A percentile compares a stretch with the other conserved stretches of the same genome.
phyloP scores from a whole-genome alignment of 192 early-diverging fungal species.

The Paraglomus occultum region DNA sequence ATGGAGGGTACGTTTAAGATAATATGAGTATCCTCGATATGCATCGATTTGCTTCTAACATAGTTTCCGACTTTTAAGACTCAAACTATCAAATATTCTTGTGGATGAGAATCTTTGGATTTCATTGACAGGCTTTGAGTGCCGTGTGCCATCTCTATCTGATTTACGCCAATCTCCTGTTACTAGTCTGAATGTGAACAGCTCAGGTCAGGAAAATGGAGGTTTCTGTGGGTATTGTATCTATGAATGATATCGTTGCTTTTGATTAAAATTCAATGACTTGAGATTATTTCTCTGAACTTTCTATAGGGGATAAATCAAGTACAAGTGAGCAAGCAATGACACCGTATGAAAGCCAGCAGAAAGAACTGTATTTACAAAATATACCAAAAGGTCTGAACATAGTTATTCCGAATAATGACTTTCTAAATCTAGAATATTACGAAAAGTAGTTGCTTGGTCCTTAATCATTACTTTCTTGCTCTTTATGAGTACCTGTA shows the following conservation, averaged over 20 bases:
- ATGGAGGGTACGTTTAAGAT: slow-evolving; percentile 42
- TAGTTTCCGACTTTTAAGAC: slow-evolving; percentile 8
- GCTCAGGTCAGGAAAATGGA: no score
- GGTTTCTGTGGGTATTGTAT: no score
- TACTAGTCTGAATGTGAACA: no score
- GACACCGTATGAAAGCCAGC: background rate
- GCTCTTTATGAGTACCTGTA: background rate
- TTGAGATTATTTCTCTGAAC: no score
- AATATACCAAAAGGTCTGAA: slow-evolving; percentile 31
- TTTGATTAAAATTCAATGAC: no score
- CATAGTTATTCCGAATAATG: no score
- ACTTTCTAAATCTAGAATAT: no score
- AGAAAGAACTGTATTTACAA: background rate
- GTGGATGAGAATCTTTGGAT: slow-evolving; percentile 64
- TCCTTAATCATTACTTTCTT: no score
- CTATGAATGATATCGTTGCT: no score
- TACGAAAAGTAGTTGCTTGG: no score
- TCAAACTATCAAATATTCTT: slow-evolving; percentile 52
- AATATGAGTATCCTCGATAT: slow-evolving; percentile 4
- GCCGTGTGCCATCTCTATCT: slow-evolving; percentile 32
- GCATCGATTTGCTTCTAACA: background rate
- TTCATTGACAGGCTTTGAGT: slow-evolving; percentile 51
- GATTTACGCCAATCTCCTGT: no score
- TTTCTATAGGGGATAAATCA: no score
- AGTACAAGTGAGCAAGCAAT: background rate